Evolutionary conservation across 2,329 filamentous ascomycete species (phyloP), one percentile per base, ranked within the genome.

Genomic region (Periglandula ipomoeae): DNA sequence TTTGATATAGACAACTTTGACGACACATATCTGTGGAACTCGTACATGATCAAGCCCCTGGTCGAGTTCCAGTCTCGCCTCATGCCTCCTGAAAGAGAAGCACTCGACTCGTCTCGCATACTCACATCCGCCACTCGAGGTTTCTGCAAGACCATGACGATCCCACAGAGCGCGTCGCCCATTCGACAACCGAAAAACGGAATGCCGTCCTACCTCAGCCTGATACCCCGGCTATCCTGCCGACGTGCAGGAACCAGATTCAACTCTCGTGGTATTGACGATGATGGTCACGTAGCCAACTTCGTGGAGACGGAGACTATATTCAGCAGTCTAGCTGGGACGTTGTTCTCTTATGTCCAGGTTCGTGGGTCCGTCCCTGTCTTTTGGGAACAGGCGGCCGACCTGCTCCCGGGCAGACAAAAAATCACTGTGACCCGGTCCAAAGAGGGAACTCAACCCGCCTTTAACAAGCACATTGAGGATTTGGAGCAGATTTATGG

Each of bases 261-360:
- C 74, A 97, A 97, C 65, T 85, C 91, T n/a, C 79, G 93, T 56
- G 93, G 93, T 35, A 95, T 98, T 55, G 93, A 98, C 61, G 93
- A 98, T 63, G 89, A 97, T 61, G 93, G 93, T 13, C 89, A 97
- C 59, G 93, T 97, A 24, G 90, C 93, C 52, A 98, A 98, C 65
- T 98, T 95, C 66, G 93, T 97, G n/a, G 93, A 98, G 67, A 93
- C 89, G 0, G 93, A 98, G 68, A 95, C 89, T 0, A 82, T 91
- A 37, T 90, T 94, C 61, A 95, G 87, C 85, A 85, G 84, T 57
- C 86, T 87, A 1, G 79, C 81, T 1, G 79, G 81, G 3, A 70
- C 89, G 6, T 81, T 89, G 48, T 97, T 97, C 63, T 97, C 93
- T 0, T 98, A 96, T 65, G 88, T 84, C 2, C 93, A 98, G 66